Base-by-base conservation (phyloP, 2,329 filamentous ascomycete genomes). In the Scytalidium lignicola region DNA sequence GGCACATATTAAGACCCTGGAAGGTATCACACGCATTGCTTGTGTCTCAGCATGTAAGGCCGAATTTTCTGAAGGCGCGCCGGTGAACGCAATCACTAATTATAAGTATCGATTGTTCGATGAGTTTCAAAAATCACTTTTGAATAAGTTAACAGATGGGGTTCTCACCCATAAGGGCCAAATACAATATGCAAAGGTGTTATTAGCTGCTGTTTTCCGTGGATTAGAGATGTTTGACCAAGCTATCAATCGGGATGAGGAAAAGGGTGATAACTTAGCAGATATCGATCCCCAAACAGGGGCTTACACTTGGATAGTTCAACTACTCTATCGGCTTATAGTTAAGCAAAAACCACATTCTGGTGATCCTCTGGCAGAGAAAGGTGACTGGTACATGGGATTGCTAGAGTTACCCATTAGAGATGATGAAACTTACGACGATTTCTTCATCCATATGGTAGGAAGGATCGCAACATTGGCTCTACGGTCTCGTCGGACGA, bases 141-240 rank as follows among this genome's bases (percentile, higher is more conserved):
- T 62, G 5, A 19, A 45, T 12, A 53, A 55, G 17, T 41, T 62
- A 13, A 37, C 48, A 5, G 47, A 51, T 26, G 32, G 8, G 15
- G 10, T 56, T 12, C 37, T 60, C 8, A 17, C 44, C 15, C 28
- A 45, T 18, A 41, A 48, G 13, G 51, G 48, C 12, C 59, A 63
- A 21, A 10, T 50, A 19, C 39, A 46, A 6, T 63, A 61, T 47
- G 48, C 55, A 5, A 52, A 51, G 40, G 48, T 50, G 3, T 49
- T 64, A 29, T 26, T 64, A 19, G 57, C 55, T 29, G 49, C 58
- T 12, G 51, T 63, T 15, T 55, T 48, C n/a, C 47, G 51, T 18
- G 56, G 50, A 20, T 37, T 63, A 5, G 37, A 49, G 13, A 26
- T 53, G 1, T 65, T 63, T 42, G 61, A 65, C 26, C 20, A 50